Percentiles rank a stretch among this genome's conserved stretches.
These are phyloP conservation scores for Solanum appendiculatum DNA, from an alignment of 257 asterid genomes.

Conservation along the genomic window DNA sequence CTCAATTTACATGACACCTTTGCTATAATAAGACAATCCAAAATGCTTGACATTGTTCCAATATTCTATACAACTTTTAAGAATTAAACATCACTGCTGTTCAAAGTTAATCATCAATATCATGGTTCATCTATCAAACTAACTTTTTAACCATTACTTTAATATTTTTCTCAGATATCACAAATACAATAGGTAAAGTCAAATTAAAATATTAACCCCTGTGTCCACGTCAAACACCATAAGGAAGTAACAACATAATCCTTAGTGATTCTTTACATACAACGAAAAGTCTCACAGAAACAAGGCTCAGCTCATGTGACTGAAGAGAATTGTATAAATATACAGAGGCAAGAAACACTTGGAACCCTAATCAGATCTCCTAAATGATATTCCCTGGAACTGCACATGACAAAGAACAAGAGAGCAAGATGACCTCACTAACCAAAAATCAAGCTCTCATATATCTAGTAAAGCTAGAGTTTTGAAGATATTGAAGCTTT, in stretches of 20 bases:
- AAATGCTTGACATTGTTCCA: neutral
- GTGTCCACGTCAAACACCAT: neutral
- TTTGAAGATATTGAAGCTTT: neutral
- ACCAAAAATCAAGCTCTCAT: neutral
- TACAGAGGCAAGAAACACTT: neutral
- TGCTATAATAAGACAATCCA: neutral
- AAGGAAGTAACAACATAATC: neutral
- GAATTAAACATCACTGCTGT: neutral
- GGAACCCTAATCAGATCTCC: neutral
- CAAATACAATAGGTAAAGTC: neutral
- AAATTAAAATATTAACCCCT: neutral
- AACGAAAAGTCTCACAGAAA: neutral
- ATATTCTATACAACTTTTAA: neutral
- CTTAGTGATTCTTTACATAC: neutral
- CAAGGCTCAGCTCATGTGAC: neutral
- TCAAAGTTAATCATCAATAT: neutral
- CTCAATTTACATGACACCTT: neutral
- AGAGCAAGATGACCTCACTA: neutral
- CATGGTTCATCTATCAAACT: neutral
- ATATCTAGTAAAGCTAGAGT: neutral
- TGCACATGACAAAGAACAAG: neutral
- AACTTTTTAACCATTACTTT: neutral
- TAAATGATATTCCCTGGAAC: neutral
- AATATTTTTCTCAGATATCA: neutral
- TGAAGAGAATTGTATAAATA: neutral